These are phyloP conservation scores for Mycena crocata DNA, from an alignment of 768 basidiomycete species.

Conservation along the genomic window DNA sequence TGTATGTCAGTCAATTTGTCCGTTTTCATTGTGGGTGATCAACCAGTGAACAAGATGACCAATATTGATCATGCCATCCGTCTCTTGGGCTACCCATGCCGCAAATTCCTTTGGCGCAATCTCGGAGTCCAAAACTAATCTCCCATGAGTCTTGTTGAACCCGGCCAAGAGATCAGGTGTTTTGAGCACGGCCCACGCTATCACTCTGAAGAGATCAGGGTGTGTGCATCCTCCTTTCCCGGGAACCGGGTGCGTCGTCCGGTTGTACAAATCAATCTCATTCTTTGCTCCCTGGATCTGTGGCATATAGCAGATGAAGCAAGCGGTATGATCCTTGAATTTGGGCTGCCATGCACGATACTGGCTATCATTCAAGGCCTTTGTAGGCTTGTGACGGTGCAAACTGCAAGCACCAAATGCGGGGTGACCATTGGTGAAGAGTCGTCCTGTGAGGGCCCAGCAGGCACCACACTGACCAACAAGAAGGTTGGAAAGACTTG, in stretches of 20 bases:
- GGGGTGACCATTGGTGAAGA: background rate
- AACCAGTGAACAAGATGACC: background rate
- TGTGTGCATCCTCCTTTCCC: slow-evolving; percentile 4
- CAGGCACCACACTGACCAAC: slow-evolving; percentile 1
- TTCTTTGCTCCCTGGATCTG: background rate
- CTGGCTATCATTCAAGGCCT: background rate
- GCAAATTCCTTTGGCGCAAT: background rate
- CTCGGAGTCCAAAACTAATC: background rate
- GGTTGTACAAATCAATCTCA: background rate
- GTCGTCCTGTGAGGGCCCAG: slow-evolving; percentile 3
- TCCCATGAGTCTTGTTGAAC: background rate
- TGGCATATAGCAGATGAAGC: slow-evolving; percentile 5
- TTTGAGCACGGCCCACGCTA: slow-evolving; percentile 12
- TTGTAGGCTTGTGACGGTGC: background rate
- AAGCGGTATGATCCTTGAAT: background rate
- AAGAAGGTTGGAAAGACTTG: background rate
- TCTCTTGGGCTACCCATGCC: background rate
- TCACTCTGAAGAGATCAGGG: background rate
- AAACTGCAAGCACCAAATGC: slow-evolving; percentile 2
- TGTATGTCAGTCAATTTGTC: too few relatives aligned
- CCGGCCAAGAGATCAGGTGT: background rate
- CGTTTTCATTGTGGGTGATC: background rate
- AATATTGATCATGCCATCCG: background rate
- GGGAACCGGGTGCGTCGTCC: background rate
- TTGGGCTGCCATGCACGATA: background rate